Conservation (phyloP, 1,284 basidiomycete species). For the Ceratorhiza oryzae-sativae region DNA sequence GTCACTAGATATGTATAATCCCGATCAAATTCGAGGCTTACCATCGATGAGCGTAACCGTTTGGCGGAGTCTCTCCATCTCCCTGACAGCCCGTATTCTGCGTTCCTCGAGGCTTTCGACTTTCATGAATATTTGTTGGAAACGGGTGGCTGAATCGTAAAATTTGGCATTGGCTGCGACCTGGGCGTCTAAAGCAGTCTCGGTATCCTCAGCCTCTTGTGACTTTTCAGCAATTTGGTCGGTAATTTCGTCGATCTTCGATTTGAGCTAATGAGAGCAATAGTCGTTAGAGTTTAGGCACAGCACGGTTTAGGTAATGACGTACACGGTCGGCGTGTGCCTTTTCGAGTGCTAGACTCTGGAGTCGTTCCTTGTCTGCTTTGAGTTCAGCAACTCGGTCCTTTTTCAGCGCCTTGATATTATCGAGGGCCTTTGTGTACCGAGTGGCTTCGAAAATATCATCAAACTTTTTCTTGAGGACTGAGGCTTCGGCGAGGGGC, state of each 20-base stretch:
- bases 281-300: not conserved
- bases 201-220: conserved; percentile 74
- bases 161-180: conserved; percentile 81
- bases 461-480: conserved; percentile 97
- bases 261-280: conserved; percentile 60
- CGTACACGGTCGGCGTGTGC: conserved; percentile 75
- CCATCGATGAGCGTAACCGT: conserved; percentile 79
- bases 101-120: conserved; percentile 72
- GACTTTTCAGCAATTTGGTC: conserved; percentile 73
- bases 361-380: conserved; percentile 88
- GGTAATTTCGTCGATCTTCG: conserved; percentile 70
- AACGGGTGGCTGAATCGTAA: conserved; percentile 83
- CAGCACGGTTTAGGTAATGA: not conserved
- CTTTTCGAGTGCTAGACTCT: conserved; percentile 84
- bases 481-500: conserved; percentile 91
- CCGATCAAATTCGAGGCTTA: conserved; percentile 48
- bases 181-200: conserved; percentile 70
- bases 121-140: conserved; percentile 81
- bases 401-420: conserved; percentile 89
- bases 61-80: conserved; percentile 69
- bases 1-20: conserved; percentile 9
- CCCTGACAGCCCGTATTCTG: conserved; percentile 58
- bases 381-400: conserved; percentile 91
- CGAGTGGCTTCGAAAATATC: conserved; percentile 99
- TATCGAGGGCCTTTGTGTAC: conserved; percentile 96